Percentiles rank a stretch among this genome's conserved stretches.
Conservation (phyloP, 345 rosid genomes). For the Citrus inodora region DNA sequence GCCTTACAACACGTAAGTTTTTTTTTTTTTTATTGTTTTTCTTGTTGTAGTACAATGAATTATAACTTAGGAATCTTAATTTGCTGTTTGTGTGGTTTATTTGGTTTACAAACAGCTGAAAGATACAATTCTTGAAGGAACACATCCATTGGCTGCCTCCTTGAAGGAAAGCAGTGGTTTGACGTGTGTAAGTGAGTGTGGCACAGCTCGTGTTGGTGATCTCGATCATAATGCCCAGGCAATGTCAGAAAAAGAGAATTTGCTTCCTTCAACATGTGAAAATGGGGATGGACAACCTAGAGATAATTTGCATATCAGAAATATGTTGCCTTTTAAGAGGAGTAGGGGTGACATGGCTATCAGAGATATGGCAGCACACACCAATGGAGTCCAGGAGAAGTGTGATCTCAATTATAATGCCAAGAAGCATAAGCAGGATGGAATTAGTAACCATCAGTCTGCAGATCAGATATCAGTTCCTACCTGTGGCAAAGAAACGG, state of each 20-base stretch:
- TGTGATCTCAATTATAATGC: constrained; percentile 13
- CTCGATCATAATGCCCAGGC: constrained; percentile 4
- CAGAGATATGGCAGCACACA: constrained; percentile 13
- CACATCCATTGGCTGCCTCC: constrained; percentile 26
- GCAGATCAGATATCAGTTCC: constrained; percentile 4
- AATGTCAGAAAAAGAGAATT: constrained; percentile 19
- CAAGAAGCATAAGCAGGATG: constrained; percentile 35
- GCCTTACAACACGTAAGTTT: constrained; percentile 40
- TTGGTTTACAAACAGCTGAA: constrained; percentile 40
- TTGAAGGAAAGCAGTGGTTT: constrained; percentile 36
- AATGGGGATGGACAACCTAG: constrained; percentile 15
- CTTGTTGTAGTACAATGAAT: not conserved
- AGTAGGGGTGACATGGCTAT: constrained; percentile 16
- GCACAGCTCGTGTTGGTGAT: not conserved
- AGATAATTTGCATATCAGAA: constrained; percentile 5
- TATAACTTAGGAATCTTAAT: not conserved
- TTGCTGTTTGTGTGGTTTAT: constrained; percentile 2
- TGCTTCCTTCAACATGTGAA: constrained; percentile 15
- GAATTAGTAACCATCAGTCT: constrained; percentile 2
- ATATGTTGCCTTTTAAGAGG: constrained; percentile 29
- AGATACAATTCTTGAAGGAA: constrained; percentile 33
- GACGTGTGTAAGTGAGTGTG: constrained; percentile 13
- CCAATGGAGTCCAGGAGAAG: constrained; percentile 10
- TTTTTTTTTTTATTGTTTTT: not conserved
- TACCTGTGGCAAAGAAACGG: not conserved